phyloP scores from a whole-genome alignment of 805 yeast species.

The Wickerhamiella azymoides region DNA sequence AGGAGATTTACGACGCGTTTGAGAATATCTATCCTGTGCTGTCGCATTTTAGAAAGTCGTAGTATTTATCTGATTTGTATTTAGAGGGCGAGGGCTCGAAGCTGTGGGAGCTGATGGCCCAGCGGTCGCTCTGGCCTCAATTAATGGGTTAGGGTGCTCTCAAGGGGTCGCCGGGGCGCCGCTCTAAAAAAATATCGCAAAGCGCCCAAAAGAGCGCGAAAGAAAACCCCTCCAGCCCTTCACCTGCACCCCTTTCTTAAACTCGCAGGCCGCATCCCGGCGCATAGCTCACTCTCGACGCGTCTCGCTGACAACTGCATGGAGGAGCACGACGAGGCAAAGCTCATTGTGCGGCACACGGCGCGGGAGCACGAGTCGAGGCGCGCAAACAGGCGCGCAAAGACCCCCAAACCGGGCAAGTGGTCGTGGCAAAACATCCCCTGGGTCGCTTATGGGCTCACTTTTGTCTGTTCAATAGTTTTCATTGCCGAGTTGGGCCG shows the following conservation, averaged over 20 bases:
- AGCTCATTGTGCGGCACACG: not conserved
- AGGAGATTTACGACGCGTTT: constrained; percentile 94
- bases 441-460: constrained; percentile 21
- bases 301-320: not conserved
- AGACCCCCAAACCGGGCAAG: too few species aligned
- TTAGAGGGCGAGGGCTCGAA: not conserved
- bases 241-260: too few species aligned
- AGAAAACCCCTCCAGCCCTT: too few species aligned
- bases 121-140: too few species aligned
- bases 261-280: too few species aligned
- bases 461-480: constrained; percentile 33
- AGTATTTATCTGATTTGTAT: constrained; percentile 12
- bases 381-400: not conserved
- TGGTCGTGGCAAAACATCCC: constrained; percentile 15
- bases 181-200: too few species aligned
- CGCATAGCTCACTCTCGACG: not conserved
- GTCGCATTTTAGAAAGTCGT: constrained; percentile 88
- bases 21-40: constrained; percentile 97
- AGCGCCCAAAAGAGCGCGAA: too few species aligned
- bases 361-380: not conserved
- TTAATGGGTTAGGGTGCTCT: too few species aligned
- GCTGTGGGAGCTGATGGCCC: not conserved
- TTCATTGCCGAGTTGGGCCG: constrained; percentile 47
- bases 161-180: too few species aligned
- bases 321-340: not conserved